A percentile compares a stretch with the other conserved stretches of the same genome.
These are phyloP conservation scores for Populus nigra DNA, from an alignment of 345 rosid species.

Conservation along the genomic window DNA sequence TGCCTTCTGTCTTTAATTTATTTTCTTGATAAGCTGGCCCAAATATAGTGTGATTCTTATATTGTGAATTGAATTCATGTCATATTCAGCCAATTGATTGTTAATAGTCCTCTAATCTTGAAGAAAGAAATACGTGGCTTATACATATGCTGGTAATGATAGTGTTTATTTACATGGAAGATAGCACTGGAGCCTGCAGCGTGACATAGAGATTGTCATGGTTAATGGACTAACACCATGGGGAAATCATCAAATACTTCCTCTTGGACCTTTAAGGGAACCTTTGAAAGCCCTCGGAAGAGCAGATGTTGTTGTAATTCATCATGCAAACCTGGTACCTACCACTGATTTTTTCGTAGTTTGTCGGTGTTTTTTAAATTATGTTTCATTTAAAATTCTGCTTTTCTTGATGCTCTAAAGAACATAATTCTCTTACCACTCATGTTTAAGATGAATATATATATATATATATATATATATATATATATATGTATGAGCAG, in stretches of 20 bases:
- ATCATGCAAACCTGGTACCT: conserved; percentile 63
- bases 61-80: not conserved
- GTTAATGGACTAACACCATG: conserved; percentile 69
- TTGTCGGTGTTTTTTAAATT: not conserved
- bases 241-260: conserved; percentile 66
- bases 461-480: not conserved
- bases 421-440: not conserved
- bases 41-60: not conserved
- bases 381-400: not conserved
- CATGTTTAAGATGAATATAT: too few species aligned
- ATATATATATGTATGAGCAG: not conserved
- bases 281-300: conserved; percentile 58
- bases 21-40: not conserved
- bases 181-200: conserved; percentile 74
- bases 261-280: conserved; percentile 84
- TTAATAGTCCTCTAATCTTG: not conserved
- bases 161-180: conserved; percentile 29
- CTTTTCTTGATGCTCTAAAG: not conserved
- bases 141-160: conserved; percentile 13
- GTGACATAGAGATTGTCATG: conserved; percentile 85
- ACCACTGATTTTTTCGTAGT: not conserved
- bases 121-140: conserved; percentile 2
- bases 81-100: not conserved
- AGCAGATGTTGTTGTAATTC: conserved; percentile 66
- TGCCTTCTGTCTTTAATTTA: not conserved